A percentile compares a stretch with the other conserved stretches of the same genome.
phyloP scores from a whole-genome alignment of 148 eudicot species.

The Spergularia bocconei region DNA sequence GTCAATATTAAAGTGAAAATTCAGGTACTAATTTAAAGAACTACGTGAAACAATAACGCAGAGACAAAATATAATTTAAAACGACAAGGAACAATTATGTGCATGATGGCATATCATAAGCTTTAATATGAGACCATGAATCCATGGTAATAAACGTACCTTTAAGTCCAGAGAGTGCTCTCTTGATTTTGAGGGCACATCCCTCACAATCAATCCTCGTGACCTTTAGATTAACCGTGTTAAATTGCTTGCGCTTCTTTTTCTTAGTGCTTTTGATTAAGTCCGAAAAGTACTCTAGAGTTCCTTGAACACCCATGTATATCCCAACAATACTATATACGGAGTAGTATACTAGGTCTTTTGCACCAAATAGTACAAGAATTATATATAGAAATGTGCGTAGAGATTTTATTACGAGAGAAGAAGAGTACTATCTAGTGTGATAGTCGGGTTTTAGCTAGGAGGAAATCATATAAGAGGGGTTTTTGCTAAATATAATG shows the following conservation, averaged over 20 bases:
- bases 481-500: not conserved
- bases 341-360: not conserved
- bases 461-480: no score
- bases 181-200: constrained; percentile 67
- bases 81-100: not conserved
- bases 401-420: not conserved
- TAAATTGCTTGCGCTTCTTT: constrained; percentile 55
- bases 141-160: constrained; percentile 45
- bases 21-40: no score
- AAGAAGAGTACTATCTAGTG: not conserved
- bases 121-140: no score
- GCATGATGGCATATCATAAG: not conserved
- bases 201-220: constrained; percentile 80
- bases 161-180: constrained; percentile 56
- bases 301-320: constrained; percentile 66
- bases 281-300: constrained; percentile 64
- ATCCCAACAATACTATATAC: no score
- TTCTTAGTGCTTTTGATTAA: constrained; percentile 32
- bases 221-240: constrained; percentile 55
- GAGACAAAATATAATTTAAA: no score
- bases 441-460: no score
- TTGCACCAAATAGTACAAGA: no score
- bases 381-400: no score
- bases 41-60: no score
- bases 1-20: no score